Percentiles rank a stretch among this genome's conserved stretches.
Conservation (phyloP, 1,139 yeast species). For the Pichia sp. region DNA sequence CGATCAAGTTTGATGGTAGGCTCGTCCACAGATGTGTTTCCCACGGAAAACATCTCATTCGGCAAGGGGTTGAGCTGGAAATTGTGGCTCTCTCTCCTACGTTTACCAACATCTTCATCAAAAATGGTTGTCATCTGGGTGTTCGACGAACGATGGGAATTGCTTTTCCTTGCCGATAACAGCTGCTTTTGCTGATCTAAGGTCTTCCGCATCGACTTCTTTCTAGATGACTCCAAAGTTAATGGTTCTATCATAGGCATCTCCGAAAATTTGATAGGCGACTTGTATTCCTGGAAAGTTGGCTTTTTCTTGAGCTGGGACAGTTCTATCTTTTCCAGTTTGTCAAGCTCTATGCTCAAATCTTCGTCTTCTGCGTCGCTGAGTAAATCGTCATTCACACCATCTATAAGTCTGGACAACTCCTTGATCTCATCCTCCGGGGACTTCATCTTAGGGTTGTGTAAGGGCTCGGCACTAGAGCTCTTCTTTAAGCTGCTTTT, state of each 20-base stretch:
- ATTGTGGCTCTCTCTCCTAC: neutral
- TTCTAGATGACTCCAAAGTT: conserved; percentile 32
- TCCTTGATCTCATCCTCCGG: conserved; percentile 22
- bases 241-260: conserved; percentile 44
- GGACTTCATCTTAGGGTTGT: conserved; percentile 13
- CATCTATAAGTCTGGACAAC: conserved; percentile 19
- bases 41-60: conserved; percentile 10
- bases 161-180: neutral
- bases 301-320: conserved; percentile 20
- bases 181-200: neutral
- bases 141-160: neutral
- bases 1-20: conserved; percentile 29
- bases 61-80: conserved; percentile 15
- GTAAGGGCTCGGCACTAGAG: conserved; percentile 3
- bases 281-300: conserved; percentile 21
- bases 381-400: conserved; percentile 21
- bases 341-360: conserved; percentile 24
- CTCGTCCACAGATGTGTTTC: conserved; percentile 20
- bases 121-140: conserved; percentile 7
- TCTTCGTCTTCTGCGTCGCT: conserved; percentile 25
- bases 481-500: conserved; percentile 6
- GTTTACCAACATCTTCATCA: neutral
- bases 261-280: conserved; percentile 39
- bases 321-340: conserved; percentile 28
- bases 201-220: conserved; percentile 22